Evolutionary conservation across 1,139 yeast genomes (phyloP).

Genomic region (Saccharomyces hybrid): DNA sequence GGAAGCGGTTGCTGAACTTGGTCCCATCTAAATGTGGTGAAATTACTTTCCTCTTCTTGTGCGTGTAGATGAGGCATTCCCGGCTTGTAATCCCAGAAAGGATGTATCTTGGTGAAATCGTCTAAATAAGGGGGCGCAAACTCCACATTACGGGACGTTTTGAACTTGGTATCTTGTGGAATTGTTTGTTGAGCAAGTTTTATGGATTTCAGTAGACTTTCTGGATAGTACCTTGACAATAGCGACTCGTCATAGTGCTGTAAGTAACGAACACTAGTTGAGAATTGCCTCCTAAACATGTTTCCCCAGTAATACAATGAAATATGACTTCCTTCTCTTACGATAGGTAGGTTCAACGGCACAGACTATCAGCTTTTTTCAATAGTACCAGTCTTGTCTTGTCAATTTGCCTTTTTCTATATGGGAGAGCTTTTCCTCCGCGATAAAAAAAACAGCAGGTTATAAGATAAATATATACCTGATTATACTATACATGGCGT

Average conservation of each 20-base stretch:
- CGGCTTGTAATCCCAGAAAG: constrained; percentile 49
- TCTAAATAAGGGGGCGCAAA: constrained; percentile 59
- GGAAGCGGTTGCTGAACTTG: constrained; percentile 24
- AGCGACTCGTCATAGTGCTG: constrained; percentile 16
- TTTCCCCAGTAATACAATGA: not conserved
- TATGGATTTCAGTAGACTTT: constrained; percentile 61
- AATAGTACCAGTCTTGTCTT: not conserved
- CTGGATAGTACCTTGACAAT: constrained; percentile 26
- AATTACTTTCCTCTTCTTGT: constrained; percentile 32
- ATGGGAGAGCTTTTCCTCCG: not conserved
- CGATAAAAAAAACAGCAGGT: not conserved
- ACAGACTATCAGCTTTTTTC: not conserved
- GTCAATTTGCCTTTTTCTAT: not conserved
- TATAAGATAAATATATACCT: too few relatives aligned
- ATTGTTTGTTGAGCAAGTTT: constrained; percentile 71
- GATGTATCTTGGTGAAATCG: constrained; percentile 50
- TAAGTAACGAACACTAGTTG: constrained; percentile 8
- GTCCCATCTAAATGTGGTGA: constrained; percentile 34
- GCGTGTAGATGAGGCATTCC: constrained; percentile 34
- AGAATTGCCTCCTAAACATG: constrained; percentile 12
- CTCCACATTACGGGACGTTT: constrained; percentile 31
- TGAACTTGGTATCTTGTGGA: constrained; percentile 40
- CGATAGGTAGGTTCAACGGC: not conserved
- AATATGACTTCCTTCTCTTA: not conserved
- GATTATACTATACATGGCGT: too few relatives aligned